Conservation (phyloP, 768 basidiomycete species). For the Pulveroboletus sp. region DNA sequence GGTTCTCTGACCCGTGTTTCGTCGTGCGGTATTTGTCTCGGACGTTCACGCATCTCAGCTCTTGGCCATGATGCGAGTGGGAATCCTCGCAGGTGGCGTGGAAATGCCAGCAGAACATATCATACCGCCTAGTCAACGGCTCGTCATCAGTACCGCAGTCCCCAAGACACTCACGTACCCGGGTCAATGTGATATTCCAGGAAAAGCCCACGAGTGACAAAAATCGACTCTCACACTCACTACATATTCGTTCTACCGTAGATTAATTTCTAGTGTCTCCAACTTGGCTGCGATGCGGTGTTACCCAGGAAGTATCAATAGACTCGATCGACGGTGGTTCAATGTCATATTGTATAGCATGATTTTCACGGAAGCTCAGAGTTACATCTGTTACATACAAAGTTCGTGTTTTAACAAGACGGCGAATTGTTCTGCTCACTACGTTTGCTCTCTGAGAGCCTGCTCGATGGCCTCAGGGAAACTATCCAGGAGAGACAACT, state of each 20-base stretch:
- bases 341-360: slow-evolving; percentile 5
- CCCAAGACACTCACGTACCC: slow-evolving; percentile 1
- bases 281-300: neutral
- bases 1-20: slow-evolving; percentile 7
- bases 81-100: slow-evolving; percentile 60
- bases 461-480: slow-evolving; percentile 30
- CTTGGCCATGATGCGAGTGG: slow-evolving; percentile 75
- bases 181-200: neutral
- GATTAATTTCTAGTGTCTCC: slow-evolving; percentile 2
- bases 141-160: slow-evolving; percentile 28
- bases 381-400: neutral
- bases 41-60: slow-evolving; percentile 35
- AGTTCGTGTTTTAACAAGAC: neutral
- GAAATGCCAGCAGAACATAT: slow-evolving; percentile 44
- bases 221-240: neutral
- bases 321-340: neutral
- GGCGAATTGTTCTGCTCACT: neutral
- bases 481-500: slow-evolving; percentile 25
- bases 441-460: slow-evolving; percentile 9
- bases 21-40: neutral
- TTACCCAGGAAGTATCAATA: neutral
- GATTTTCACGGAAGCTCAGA: neutral
- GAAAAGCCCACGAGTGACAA: neutral
- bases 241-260: slow-evolving; percentile 18
- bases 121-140: slow-evolving; percentile 44